Evolutionary conservation across 768 basidiomycete species (phyloP).

Genomic region (Mycena vitilis): DNA sequence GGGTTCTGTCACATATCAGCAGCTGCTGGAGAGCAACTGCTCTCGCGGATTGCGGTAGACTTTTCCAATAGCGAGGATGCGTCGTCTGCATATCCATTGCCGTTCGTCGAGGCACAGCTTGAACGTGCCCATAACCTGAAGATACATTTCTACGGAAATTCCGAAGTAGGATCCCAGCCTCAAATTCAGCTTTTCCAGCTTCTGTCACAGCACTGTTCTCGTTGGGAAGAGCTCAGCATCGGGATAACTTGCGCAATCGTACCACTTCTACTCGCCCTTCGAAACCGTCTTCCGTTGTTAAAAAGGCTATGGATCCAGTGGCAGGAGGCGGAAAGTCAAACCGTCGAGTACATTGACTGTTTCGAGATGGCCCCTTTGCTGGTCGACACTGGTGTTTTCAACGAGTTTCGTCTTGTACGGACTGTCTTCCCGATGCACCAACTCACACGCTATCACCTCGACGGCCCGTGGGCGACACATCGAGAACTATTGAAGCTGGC

Average conservation of each 20-base stretch:
- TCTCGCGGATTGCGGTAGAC: neutral
- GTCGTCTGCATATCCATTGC: neutral
- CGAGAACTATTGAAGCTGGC: neutral
- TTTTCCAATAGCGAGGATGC: no score
- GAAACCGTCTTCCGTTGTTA: neutral
- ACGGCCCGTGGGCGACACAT: neutral
- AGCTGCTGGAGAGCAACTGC: conserved; percentile 7
- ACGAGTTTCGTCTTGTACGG: no score
- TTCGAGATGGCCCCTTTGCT: no score
- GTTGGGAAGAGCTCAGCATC: neutral
- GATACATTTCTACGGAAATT: neutral
- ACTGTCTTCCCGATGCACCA: neutral
- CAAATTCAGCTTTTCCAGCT: neutral
- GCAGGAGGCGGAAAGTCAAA: no score
- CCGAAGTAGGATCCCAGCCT: neutral
- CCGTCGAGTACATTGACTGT: neutral
- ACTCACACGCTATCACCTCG: neutral
- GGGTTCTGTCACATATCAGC: neutral
- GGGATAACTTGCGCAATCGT: neutral
- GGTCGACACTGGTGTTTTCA: no score
- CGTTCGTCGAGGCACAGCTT: neutral
- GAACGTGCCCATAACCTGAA: neutral
- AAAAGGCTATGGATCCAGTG: neutral
- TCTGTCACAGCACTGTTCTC: neutral
- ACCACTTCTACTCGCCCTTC: neutral